These are phyloP conservation scores for Orbilia javanica DNA, from an alignment of 2,329 filamentous ascomycete species.

Conservation along the genomic window DNA sequence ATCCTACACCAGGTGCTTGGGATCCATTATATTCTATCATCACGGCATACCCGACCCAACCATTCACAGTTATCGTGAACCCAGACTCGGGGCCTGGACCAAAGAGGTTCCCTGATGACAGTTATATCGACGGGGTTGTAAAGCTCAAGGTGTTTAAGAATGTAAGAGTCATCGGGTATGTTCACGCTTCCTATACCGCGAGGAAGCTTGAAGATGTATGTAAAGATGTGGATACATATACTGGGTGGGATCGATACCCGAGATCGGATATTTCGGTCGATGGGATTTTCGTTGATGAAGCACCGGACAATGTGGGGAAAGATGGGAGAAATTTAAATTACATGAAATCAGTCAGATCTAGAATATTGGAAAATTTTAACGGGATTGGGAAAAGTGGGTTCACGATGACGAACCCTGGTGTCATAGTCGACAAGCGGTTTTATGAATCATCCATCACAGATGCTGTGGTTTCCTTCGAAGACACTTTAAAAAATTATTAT, in stretches of 20 bases:
- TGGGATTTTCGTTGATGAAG: conserved; percentile 40
- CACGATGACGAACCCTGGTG: conserved; percentile 39
- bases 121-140: conserved; percentile 1
- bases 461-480: conserved; percentile 28
- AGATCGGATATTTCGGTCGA: neutral
- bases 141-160: conserved; percentile 14
- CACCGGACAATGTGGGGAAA: conserved; percentile 16
- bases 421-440: conserved; percentile 23
- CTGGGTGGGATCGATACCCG: conserved; percentile 9
- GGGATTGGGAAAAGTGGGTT: conserved; percentile 1
- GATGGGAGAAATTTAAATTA: conserved; percentile 18
- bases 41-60: neutral
- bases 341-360: conserved; percentile 4
- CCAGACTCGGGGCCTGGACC: conserved; percentile 18
- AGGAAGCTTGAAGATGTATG: conserved; percentile 11
- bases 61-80: conserved; percentile 35
- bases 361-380: neutral
- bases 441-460: conserved; percentile 9
- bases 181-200: conserved; percentile 23
- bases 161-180: conserved; percentile 27
- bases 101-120: conserved; percentile 7
- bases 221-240: conserved; percentile 23
- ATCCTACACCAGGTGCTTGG: conserved; percentile 25
- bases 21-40: conserved; percentile 22
- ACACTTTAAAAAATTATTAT: conserved; percentile 22